Evolutionary conservation across 2,329 filamentous ascomycete genomes (phyloP).

Genomic region (Colletotrichum sp.): DNA sequence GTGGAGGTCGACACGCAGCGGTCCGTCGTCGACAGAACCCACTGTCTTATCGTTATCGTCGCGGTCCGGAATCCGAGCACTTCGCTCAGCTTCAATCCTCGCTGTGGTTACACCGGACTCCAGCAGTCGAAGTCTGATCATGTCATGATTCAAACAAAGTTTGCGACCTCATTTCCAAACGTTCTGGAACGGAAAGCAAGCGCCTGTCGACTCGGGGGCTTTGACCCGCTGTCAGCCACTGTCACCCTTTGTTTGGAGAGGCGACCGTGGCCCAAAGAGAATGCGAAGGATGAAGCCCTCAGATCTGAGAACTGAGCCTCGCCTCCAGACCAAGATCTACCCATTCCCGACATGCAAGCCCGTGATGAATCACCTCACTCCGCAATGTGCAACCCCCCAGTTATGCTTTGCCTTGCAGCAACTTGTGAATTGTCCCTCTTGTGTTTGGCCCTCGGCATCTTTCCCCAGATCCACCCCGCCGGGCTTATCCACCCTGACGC

Average conservation of each 20-base stretch:
- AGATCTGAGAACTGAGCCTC: not conserved
- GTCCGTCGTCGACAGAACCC: not conserved
- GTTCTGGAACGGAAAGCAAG: not conserved
- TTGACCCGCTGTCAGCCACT: not conserved
- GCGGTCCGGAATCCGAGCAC: not conserved
- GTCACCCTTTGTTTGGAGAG: not conserved
- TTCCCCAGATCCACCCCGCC: conserved; percentile 22
- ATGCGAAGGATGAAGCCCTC: not conserved
- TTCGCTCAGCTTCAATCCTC: not conserved
- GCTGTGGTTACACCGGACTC: not conserved
- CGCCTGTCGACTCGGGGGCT: conserved; percentile 2
- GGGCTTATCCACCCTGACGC: not conserved
- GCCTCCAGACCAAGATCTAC: not conserved
- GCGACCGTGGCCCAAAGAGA: not conserved
- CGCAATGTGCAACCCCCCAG: not conserved
- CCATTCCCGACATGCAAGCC: not conserved
- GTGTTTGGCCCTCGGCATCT: conserved; percentile 20
- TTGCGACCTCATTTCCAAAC: not conserved
- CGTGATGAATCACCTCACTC: not conserved
- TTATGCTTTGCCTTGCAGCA: conserved; percentile 2
- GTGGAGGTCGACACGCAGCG: not conserved
- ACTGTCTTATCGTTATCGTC: not conserved
- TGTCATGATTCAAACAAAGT: conserved; percentile 15
- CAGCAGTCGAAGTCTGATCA: not conserved
- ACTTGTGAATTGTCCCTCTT: not conserved